Evolutionary conservation across 208 protist species (phyloP).

Genomic region (Leishmania gerbilli): DNA sequence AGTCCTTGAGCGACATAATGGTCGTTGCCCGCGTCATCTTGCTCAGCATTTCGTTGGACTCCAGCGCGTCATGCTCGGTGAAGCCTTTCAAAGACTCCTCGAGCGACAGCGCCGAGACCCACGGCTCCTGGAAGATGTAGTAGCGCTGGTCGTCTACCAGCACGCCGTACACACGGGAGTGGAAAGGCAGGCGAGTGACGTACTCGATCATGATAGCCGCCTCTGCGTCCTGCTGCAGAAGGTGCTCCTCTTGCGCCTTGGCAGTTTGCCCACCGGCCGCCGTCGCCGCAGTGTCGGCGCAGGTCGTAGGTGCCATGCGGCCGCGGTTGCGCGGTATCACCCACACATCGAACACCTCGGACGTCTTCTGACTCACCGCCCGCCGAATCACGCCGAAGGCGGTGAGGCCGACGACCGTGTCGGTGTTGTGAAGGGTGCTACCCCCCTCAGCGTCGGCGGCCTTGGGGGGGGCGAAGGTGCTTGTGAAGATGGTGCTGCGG

Average conservation of each 20-base stretch:
- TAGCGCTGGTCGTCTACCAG: slow-evolving; percentile 77
- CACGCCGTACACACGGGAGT: slow-evolving; percentile 71
- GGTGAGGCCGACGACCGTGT: slow-evolving; percentile 61
- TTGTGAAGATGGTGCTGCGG: slow-evolving; percentile 69
- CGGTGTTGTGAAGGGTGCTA: slow-evolving; percentile 7
- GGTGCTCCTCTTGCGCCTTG: slow-evolving; percentile 46
- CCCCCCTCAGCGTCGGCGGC: slow-evolving; percentile 15
- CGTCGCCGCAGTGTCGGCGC: slow-evolving; percentile 7
- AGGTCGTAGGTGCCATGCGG: slow-evolving; percentile 43
- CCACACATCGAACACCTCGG: slow-evolving; percentile 81
- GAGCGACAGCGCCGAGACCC: slow-evolving; percentile 72
- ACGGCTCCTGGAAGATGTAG: slow-evolving; percentile 84
- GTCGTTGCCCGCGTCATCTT: slow-evolving; percentile 39
- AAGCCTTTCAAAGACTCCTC: slow-evolving; percentile 41
- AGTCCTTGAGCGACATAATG: slow-evolving; percentile 78
- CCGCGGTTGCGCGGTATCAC: slow-evolving; percentile 69
- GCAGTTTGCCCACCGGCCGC: slow-evolving; percentile 16
- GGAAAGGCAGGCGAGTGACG: slow-evolving; percentile 68
- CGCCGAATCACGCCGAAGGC: slow-evolving; percentile 75
- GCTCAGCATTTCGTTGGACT: slow-evolving; percentile 58
- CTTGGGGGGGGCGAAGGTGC: slow-evolving; percentile 31
- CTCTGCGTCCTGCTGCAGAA: slow-evolving; percentile 67
- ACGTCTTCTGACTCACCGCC: slow-evolving; percentile 62
- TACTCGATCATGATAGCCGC: slow-evolving; percentile 85
- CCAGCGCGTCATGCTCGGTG: slow-evolving; percentile 38